Evolutionary conservation across 768 basidiomycete species (phyloP).

Genomic region (Collybia nuda): DNA sequence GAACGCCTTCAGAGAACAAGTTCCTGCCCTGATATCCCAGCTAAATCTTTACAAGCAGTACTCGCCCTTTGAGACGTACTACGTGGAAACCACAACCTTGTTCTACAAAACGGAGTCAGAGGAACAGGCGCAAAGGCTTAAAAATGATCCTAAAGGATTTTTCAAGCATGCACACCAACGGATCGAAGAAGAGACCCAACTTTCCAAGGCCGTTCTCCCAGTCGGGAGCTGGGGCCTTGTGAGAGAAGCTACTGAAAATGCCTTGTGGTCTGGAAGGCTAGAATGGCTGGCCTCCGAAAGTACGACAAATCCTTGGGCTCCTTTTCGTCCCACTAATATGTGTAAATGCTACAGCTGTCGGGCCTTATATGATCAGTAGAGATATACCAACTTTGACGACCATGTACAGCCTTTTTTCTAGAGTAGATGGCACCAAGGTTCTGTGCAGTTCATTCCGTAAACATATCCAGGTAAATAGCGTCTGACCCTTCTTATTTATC

Average conservation of each 20-base stretch:
- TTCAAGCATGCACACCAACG: constrained; percentile 46
- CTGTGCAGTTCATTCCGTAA: constrained; percentile 63
- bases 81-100: constrained; percentile 45
- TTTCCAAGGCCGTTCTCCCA: constrained; percentile 50
- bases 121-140: constrained; percentile 30
- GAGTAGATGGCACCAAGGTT: constrained; percentile 52
- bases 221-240: constrained; percentile 49
- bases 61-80: constrained; percentile 54
- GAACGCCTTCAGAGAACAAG: constrained; percentile 36
- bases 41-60: constrained; percentile 61
- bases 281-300: constrained; percentile 37
- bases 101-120: constrained; percentile 58
- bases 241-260: constrained; percentile 51
- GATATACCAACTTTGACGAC: constrained; percentile 40
- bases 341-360: constrained; percentile 41
- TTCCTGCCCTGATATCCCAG: constrained; percentile 55
- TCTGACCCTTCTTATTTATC: constrained; percentile 4
- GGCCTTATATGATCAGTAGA: constrained; percentile 47
- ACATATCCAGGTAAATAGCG: constrained; percentile 49
- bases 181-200: constrained; percentile 56
- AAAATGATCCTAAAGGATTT: constrained; percentile 50
- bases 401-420: constrained; percentile 63
- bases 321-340: background rate
- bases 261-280: constrained; percentile 43
- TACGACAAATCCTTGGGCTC: constrained; percentile 13